A percentile compares a stretch with the other conserved stretches of the same genome.
Conservation (phyloP, 495 filamentous ascomycete genomes). For the Podospora pseudoanserina region DNA sequence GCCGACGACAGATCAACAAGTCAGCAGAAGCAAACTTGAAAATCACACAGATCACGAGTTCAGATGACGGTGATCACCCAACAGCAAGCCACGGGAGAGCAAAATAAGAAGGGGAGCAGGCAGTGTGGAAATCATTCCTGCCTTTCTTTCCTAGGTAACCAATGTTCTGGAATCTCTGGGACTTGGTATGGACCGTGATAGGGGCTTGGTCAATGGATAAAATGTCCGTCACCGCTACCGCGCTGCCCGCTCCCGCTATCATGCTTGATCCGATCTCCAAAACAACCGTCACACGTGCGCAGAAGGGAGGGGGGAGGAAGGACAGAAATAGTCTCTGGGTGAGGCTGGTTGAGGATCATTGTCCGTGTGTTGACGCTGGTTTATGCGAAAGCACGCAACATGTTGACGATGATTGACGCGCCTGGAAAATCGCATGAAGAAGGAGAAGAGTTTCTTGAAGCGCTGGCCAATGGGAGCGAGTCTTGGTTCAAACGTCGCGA, state of each 20-base stretch:
- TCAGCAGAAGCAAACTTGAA: background rate
- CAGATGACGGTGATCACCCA: background rate
- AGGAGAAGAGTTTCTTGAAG: conserved; percentile 1
- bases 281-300: background rate
- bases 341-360: background rate
- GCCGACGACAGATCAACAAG: background rate
- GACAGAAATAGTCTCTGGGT: background rate
- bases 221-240: background rate
- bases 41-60: too few relatives aligned
- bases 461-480: conserved; percentile 17
- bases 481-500: conserved; percentile 4
- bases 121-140: background rate
- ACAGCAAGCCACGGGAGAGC: background rate
- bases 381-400: background rate
- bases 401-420: background rate
- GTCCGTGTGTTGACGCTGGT: background rate
- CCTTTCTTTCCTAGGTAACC: background rate
- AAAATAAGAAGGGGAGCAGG: background rate
- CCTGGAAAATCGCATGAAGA: conserved; percentile 2
- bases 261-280: background rate
- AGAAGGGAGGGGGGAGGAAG: background rate
- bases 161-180: too few relatives aligned
- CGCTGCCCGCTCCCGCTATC: too few relatives aligned
- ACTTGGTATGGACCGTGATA: too few relatives aligned
- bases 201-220: background rate